Evolutionary conservation across 169 alveolate species (phyloP).

Genomic region (Cyclospora cayetanensis): DNA sequence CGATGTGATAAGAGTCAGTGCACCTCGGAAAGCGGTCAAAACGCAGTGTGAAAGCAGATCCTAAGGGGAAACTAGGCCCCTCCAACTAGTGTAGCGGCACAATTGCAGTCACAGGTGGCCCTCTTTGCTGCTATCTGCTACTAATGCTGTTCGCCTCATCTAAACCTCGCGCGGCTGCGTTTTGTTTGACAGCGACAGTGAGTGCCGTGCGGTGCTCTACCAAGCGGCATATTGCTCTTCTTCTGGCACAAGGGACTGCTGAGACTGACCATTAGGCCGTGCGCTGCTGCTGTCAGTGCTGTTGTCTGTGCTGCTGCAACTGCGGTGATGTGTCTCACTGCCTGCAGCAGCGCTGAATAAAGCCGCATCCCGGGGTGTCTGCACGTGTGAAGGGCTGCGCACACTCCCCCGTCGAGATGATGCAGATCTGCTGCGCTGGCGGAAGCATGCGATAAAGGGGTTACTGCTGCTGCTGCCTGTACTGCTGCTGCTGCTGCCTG

Average conservation of each 20-base stretch:
- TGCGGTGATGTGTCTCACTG: background rate
- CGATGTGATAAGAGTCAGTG: too few species aligned
- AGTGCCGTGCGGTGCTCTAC: background rate
- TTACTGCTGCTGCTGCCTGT: background rate
- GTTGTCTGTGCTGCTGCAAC: conserved; percentile 15
- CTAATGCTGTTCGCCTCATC: background rate
- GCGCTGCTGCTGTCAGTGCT: conserved; percentile 22
- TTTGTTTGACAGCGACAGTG: too few species aligned
- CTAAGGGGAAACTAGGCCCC: too few species aligned
- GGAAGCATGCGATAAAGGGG: background rate
- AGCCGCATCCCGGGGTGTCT: background rate
- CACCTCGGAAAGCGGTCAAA: too few species aligned
- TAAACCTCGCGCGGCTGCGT: too few species aligned
- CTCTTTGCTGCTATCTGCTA: too few species aligned
- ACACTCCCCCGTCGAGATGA: background rate
- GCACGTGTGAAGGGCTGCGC: background rate
- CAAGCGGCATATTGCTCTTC: background rate
- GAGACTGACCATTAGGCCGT: background rate
- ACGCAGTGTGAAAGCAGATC: too few species aligned
- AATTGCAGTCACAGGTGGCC: too few species aligned
- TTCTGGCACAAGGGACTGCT: background rate
- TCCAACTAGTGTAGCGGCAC: too few species aligned
- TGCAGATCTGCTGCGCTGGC: background rate
- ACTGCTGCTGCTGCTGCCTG: background rate
- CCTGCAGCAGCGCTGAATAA: background rate